Conservation (phyloP, 495 filamentous ascomycete species). For the Talaromyces wortmannii region DNA sequence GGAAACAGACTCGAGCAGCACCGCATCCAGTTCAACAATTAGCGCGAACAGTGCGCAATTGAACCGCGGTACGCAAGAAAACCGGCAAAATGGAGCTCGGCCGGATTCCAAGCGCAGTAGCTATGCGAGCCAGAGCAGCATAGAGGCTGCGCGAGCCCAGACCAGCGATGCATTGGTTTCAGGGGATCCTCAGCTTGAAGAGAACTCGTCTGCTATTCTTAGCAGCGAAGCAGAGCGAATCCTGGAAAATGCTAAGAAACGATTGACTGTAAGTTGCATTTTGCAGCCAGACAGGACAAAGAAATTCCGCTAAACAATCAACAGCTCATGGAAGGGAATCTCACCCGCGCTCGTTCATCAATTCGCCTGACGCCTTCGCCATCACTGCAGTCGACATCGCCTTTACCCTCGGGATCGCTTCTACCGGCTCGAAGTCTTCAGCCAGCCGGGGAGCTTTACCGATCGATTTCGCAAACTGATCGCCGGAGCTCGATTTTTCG, state of each 20-base stretch:
- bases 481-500: slow-evolving; percentile 28
- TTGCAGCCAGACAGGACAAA: background rate
- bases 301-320: slow-evolving; percentile 9
- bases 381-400: slow-evolving; percentile 32
- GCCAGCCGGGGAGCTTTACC: slow-evolving; percentile 32
- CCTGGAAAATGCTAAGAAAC: slow-evolving; percentile 81
- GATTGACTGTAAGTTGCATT: slow-evolving; percentile 63
- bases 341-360: slow-evolving; percentile 71
- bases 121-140: slow-evolving; percentile 2
- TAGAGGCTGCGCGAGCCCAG: slow-evolving; percentile 1
- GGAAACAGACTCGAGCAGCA: slow-evolving; percentile 22
- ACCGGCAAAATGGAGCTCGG: background rate
- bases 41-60: slow-evolving; percentile 26
- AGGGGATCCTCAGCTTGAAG: slow-evolving; percentile 25
- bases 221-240: slow-evolving; percentile 82
- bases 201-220: slow-evolving; percentile 63
- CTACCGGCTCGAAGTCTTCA: slow-evolving; percentile 20
- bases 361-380: slow-evolving; percentile 54
- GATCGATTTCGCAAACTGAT: slow-evolving; percentile 34
- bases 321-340: slow-evolving; percentile 88
- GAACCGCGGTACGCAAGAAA: background rate
- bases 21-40: slow-evolving; percentile 31
- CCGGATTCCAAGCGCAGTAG: background rate
- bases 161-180: slow-evolving; percentile 4
- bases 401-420: slow-evolving; percentile 20